Conservation (phyloP, 495 filamentous ascomycete genomes). For the Parmelia sp. region DNA sequence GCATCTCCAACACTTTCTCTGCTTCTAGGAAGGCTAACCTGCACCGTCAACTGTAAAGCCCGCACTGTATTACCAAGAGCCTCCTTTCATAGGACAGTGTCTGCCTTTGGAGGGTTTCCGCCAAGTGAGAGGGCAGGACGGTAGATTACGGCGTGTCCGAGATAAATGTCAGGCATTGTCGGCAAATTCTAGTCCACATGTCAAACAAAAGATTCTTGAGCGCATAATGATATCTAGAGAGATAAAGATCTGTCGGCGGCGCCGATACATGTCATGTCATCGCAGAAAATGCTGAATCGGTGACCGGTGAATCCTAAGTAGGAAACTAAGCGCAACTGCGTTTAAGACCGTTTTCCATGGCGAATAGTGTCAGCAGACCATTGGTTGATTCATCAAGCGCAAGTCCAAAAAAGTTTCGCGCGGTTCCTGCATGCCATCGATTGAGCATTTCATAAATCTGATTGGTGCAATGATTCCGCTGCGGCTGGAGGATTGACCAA, state of each 20-base stretch:
- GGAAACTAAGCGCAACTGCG: not conserved
- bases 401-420: slow-evolving; percentile 3
- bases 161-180: not conserved
- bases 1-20: not conserved
- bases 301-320: not conserved
- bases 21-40: not conserved
- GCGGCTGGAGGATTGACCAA: not conserved
- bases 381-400: not conserved
- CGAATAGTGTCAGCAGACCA: not conserved
- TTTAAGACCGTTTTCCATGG: not conserved
- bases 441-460: not conserved
- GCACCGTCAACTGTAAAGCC: not conserved
- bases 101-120: not conserved
- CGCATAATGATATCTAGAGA: not conserved
- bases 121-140: not conserved
- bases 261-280: slow-evolving; percentile 3
- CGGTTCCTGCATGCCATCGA: not conserved
- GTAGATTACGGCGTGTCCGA: not conserved
- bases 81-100: not conserved
- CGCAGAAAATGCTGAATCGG: not conserved
- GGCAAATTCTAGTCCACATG: not conserved
- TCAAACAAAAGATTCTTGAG: not conserved
- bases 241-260: not conserved
- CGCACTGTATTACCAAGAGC: not conserved
- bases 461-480: not conserved